phyloP scores from a whole-genome alignment of 768 basidiomycete species.

The Floccularia luteovirens region DNA sequence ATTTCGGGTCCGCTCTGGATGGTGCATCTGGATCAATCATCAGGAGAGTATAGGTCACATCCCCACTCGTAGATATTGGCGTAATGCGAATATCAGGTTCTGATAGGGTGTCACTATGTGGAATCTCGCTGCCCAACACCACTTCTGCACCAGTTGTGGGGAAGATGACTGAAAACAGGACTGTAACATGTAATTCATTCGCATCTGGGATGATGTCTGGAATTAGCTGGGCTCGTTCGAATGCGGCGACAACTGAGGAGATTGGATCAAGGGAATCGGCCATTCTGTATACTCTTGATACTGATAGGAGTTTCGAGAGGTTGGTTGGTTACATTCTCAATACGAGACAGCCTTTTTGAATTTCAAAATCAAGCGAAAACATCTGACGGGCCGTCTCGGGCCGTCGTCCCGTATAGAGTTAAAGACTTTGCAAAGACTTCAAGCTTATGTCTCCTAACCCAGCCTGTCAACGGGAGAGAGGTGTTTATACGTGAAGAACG shows the following conservation, averaged over 20 bases:
- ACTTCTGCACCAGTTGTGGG: constrained; percentile 27
- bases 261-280: constrained; percentile 19
- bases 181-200: constrained; percentile 23
- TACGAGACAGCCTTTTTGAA: too few relatives aligned
- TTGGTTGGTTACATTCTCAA: too few relatives aligned
- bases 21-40: constrained; percentile 59
- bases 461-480: too few relatives aligned
- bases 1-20: constrained; percentile 37
- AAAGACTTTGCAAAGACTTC: too few relatives aligned
- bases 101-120: constrained; percentile 27
- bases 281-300: background rate
- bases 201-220: constrained; percentile 34
- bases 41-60: constrained; percentile 41
- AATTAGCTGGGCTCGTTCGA: constrained; percentile 31
- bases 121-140: constrained; percentile 20
- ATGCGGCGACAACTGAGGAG: constrained; percentile 20
- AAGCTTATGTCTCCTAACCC: too few relatives aligned
- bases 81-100: constrained; percentile 43
- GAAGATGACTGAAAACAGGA: constrained; percentile 37
- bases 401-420: too few relatives aligned
- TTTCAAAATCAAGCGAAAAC: too few relatives aligned
- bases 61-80: constrained; percentile 21
- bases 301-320: too few relatives aligned
- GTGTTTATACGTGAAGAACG: too few relatives aligned
- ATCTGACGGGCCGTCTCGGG: too few relatives aligned